These are phyloP conservation scores for Nakazawaea wyomingensis DNA, from an alignment of 805 yeast genomes.

Conservation along the genomic window DNA sequence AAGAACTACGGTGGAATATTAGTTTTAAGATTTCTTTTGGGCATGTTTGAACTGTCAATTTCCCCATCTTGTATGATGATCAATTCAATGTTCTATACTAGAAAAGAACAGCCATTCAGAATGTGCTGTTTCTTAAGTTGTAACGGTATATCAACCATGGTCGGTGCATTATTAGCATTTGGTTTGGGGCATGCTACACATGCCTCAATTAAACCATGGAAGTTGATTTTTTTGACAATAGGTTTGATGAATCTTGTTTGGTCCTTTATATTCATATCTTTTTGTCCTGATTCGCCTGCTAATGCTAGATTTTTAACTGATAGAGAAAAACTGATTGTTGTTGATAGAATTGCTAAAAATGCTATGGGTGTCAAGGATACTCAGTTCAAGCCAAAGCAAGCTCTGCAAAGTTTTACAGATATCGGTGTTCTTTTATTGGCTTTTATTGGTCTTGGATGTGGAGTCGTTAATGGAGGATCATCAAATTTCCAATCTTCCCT, in stretches of 20 bases:
- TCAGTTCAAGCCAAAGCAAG: slow-evolving; percentile 20
- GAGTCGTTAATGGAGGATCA: slow-evolving; percentile 23
- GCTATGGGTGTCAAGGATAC: slow-evolving; percentile 25
- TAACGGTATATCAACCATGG: slow-evolving; percentile 26
- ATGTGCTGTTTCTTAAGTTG: slow-evolving; percentile 20
- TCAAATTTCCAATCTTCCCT: slow-evolving; percentile 16
- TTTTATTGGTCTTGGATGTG: slow-evolving; percentile 22
- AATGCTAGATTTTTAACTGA: slow-evolving; percentile 30
- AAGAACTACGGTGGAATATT: slow-evolving; percentile 41
- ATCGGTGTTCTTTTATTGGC: slow-evolving; percentile 19
- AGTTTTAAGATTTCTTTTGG: slow-evolving; percentile 44
- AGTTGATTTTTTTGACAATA: slow-evolving; percentile 51
- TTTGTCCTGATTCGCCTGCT: slow-evolving; percentile 48
- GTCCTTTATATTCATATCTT: slow-evolving; percentile 38
- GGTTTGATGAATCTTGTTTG: slow-evolving; percentile 48
- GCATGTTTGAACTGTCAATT: slow-evolving; percentile 33
- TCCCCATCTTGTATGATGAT: slow-evolving; percentile 31
- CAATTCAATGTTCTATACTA: slow-evolving; percentile 29
- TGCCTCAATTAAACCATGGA: slow-evolving; percentile 42
- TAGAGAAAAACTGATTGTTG: slow-evolving; percentile 38
- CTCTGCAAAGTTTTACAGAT: slow-evolving; percentile 21
- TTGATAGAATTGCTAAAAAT: slow-evolving; percentile 37
- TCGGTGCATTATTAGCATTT: slow-evolving; percentile 22
- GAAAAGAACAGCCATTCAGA: slow-evolving; percentile 29
- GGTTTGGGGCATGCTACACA: slow-evolving; percentile 28